Evolutionary conservation across 2,329 filamentous ascomycete species (phyloP).

Genomic region (Drechslerella stenobrocha): DNA sequence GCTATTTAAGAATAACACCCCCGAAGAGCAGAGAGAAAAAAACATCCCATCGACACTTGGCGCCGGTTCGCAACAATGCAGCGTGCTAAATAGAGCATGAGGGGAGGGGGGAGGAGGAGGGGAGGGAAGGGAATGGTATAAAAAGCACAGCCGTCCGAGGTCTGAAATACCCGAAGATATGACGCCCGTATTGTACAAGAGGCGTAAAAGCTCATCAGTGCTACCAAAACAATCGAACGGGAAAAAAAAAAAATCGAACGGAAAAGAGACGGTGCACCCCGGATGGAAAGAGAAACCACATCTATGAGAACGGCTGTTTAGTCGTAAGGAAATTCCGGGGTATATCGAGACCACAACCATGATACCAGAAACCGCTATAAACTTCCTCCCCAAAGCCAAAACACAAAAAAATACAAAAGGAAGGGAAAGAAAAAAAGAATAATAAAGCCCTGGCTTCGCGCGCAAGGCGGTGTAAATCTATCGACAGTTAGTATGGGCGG

Average conservation of each 20-base stretch:
- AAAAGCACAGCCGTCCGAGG: slow-evolving; percentile 14
- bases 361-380: slow-evolving; percentile 3
- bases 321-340: neutral
- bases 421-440: neutral
- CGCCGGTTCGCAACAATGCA: slow-evolving; percentile 45
- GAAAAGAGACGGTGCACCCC: neutral
- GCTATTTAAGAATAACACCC: slow-evolving; percentile 1
- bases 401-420: neutral
- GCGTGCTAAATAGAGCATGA: slow-evolving; percentile 1
- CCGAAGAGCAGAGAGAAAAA: slow-evolving; percentile 12
- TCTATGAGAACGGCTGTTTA: slow-evolving; percentile 1
- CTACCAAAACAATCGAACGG: neutral
- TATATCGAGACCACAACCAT: slow-evolving; percentile 2
- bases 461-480: neutral
- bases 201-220: neutral
- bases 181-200: slow-evolving; percentile 32
- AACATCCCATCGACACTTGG: slow-evolving; percentile 37
- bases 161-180: slow-evolving; percentile 7
- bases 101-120: slow-evolving; percentile 2
- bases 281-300: neutral
- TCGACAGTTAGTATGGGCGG: neutral
- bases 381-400: neutral
- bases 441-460: neutral
- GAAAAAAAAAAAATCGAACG: slow-evolving; percentile 1
- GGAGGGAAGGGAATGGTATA: slow-evolving; percentile 27